phyloP scores from a whole-genome alignment of 306 rosid species.

The Glycine tomentella region DNA sequence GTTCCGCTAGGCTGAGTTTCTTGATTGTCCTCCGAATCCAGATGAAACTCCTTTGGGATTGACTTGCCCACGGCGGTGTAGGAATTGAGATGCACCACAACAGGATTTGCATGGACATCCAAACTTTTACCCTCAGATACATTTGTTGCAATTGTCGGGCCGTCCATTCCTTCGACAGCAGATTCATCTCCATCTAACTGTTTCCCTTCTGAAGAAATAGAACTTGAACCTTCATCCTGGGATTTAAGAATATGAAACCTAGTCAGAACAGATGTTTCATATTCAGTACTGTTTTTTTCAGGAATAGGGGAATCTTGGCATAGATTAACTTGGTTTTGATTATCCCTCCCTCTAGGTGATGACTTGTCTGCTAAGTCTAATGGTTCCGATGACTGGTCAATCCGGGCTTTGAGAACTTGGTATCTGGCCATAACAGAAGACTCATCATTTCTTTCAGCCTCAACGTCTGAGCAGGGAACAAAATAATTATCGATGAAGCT shows the following conservation, averaged over 20 bases:
- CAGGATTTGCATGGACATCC: conserved; percentile 40
- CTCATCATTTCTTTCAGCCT: conserved; percentile 47
- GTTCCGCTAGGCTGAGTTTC: conserved; percentile 45
- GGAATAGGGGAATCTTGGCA: conserved; percentile 45
- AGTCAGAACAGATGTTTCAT: conserved; percentile 62
- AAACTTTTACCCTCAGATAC: conserved; percentile 47
- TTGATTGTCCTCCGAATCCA: conserved; percentile 44
- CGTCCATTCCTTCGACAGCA: conserved; percentile 46
- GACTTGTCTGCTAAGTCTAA: conserved; percentile 47
- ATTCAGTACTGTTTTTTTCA: conserved; percentile 34
- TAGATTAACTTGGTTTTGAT: conserved; percentile 35
- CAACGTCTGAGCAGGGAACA: conserved; percentile 41
- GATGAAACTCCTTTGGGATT: conserved; percentile 46
- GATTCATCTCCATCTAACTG: conserved; percentile 43
- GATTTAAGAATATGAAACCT: conserved; percentile 64
- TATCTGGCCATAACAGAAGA: conserved; percentile 68
- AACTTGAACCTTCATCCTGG: conserved; percentile 52
- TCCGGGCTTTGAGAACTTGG: conserved; percentile 56
- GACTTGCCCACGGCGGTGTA: conserved; percentile 40
- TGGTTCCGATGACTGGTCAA: conserved; percentile 44
- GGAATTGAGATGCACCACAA: conserved; percentile 42
- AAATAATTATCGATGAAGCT: conserved; percentile 41
- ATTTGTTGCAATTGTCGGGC: conserved; percentile 45
- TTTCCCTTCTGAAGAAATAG: conserved; percentile 46
- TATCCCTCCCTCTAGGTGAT: conserved; percentile 35